These are phyloP conservation scores for Kondoa malvinella DNA, from an alignment of 768 basidiomycete species.

Conservation along the genomic window DNA sequence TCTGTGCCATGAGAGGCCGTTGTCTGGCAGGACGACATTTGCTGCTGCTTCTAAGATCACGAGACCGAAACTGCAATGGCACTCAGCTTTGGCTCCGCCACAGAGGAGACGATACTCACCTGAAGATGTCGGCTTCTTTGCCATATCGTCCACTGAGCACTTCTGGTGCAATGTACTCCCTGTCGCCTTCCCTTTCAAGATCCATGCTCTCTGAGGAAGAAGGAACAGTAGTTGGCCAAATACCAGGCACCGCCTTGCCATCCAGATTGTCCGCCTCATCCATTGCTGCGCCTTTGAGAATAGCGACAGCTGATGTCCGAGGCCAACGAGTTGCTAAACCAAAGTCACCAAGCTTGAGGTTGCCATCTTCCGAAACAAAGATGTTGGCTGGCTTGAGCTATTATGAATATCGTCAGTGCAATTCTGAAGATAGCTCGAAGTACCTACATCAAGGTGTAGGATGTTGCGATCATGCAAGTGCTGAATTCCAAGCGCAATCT, in stretches of 20 bases:
- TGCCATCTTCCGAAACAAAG: constrained; percentile 67
- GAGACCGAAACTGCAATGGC: constrained; percentile 64
- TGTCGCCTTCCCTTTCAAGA: constrained; percentile 88
- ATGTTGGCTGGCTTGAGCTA: constrained; percentile 85
- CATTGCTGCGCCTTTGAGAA: constrained; percentile 25
- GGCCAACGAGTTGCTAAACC: constrained; percentile 96
- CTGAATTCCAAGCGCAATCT: constrained; percentile 68
- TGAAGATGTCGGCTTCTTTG: constrained; percentile 90
- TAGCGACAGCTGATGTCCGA: constrained; percentile 35
- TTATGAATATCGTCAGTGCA: neutral
- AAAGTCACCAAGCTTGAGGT: constrained; percentile 94
- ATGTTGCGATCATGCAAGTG: constrained; percentile 80
- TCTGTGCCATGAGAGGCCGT: constrained; percentile 85
- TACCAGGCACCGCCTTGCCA: constrained; percentile 17
- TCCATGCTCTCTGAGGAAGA: constrained; percentile 8
- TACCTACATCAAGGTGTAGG: constrained; percentile 62
- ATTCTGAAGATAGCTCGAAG: too few species aligned
- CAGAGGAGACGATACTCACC: constrained; percentile 40
- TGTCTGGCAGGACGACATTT: constrained; percentile 93
- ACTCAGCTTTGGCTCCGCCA: constrained; percentile 15
- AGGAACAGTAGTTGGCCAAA: constrained; percentile 2
- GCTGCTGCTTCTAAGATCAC: constrained; percentile 85
- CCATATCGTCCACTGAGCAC: constrained; percentile 80
- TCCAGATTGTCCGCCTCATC: constrained; percentile 31
- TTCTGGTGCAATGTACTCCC: constrained; percentile 91